Percentiles rank a stretch among this genome's conserved stretches.
Conservation (phyloP, 805 yeast genomes). For the Spathaspora girioi region DNA sequence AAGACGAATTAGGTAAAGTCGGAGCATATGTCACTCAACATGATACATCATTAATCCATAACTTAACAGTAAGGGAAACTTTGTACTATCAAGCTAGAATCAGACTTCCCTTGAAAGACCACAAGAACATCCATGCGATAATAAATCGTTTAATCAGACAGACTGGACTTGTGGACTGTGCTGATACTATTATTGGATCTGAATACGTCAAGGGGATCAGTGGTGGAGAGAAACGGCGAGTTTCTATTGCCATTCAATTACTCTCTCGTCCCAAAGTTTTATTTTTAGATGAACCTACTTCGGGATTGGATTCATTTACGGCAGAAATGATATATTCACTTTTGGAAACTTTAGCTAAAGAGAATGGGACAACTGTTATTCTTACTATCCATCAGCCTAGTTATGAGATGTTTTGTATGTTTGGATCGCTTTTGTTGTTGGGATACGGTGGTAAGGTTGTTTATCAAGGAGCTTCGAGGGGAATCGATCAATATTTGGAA, state of each 20-base stretch:
- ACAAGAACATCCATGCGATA: conserved; percentile 39
- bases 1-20: conserved; percentile 22
- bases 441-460: conserved; percentile 72
- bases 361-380: conserved; percentile 62
- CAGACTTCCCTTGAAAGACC: conserved; percentile 46
- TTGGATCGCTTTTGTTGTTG: conserved; percentile 69
- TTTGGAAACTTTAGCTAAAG: conserved; percentile 50
- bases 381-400: conserved; percentile 85
- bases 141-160: conserved; percentile 60
- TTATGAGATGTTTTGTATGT: conserved; percentile 55
- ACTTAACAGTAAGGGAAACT: conserved; percentile 76
- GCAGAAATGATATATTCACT: conserved; percentile 65
- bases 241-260: conserved; percentile 77
- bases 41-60: conserved; percentile 67
- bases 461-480: conserved; percentile 55
- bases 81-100: conserved; percentile 66
- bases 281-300: conserved; percentile 83
- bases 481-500: conserved; percentile 46
- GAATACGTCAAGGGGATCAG: conserved; percentile 38
- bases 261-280: conserved; percentile 68
- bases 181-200: conserved; percentile 54
- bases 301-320: conserved; percentile 81
- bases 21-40: conserved; percentile 82
- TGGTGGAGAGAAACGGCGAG: conserved; percentile 69
- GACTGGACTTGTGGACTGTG: conserved; percentile 72